These are phyloP conservation scores for Barnettozyma sp. DNA, from an alignment of 805 yeast genomes.

Conservation along the genomic window DNA sequence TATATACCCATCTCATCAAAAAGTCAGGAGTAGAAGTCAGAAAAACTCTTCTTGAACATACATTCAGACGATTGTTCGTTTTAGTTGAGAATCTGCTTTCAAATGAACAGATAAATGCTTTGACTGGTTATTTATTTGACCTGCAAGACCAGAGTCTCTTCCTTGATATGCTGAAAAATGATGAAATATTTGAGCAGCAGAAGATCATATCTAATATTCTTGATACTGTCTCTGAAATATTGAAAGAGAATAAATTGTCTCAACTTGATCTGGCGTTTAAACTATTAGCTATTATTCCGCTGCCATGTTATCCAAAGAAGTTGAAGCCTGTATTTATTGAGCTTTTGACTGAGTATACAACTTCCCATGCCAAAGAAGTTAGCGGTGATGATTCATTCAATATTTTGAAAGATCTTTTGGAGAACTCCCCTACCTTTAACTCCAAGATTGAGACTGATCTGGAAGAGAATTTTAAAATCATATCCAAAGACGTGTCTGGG, in stretches of 20 bases:
- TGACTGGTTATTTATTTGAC: slow-evolving; percentile 25
- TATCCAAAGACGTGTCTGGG: slow-evolving; percentile 12
- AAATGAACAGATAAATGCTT: slow-evolving; percentile 22
- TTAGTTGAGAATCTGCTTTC: slow-evolving; percentile 33
- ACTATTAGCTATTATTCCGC: slow-evolving; percentile 34
- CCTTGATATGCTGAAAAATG: slow-evolving; percentile 27
- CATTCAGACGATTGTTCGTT: slow-evolving; percentile 51
- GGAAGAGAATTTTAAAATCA: slow-evolving; percentile 17
- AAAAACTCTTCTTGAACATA: slow-evolving; percentile 15
- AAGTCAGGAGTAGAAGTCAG: too few relatives aligned
- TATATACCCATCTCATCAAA: slow-evolving; percentile 1
- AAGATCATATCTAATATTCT: slow-evolving; percentile 30
- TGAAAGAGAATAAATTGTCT: slow-evolving; percentile 5
- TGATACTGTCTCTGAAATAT: slow-evolving; percentile 13
- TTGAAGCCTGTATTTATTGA: slow-evolving; percentile 26
- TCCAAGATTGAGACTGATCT: slow-evolving; percentile 44
- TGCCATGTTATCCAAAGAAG: slow-evolving; percentile 39
- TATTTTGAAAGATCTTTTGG: slow-evolving; percentile 34
- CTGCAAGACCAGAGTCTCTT: slow-evolving; percentile 23
- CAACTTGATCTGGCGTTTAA: slow-evolving; percentile 3
- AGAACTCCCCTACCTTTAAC: slow-evolving; percentile 44
- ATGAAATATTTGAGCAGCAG: slow-evolving; percentile 41
- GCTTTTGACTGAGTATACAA: slow-evolving; percentile 13
- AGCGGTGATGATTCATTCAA: slow-evolving; percentile 12
- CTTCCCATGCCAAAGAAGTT: slow-evolving; percentile 10